Percentiles rank a stretch among this genome's conserved stretches.
phyloP scores from a whole-genome alignment of 2,329 filamentous ascomycete genomes.

The Diplodia mutila region DNA sequence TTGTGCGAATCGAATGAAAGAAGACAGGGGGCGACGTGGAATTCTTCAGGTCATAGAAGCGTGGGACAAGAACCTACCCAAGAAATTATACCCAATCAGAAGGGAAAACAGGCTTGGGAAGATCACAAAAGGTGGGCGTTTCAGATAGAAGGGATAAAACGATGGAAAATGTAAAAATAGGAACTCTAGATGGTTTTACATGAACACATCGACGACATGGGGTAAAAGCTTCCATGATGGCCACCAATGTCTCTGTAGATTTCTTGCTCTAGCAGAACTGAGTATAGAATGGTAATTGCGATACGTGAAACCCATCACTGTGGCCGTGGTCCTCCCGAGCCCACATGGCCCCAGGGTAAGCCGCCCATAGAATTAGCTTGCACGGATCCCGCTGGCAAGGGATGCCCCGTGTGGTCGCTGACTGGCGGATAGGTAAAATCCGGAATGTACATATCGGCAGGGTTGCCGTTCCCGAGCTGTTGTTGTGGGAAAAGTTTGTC shows the following conservation, averaged over 20 bases:
- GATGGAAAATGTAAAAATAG: not conserved
- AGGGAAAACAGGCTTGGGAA: not conserved
- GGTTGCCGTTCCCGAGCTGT: constrained; percentile 30
- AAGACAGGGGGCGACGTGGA: not conserved
- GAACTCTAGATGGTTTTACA: constrained; percentile 4
- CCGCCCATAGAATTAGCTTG: not conserved
- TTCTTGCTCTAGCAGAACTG: not conserved
- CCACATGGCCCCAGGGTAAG: constrained; percentile 11
- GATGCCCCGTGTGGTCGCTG: not conserved
- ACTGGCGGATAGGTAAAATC: constrained; percentile 40
- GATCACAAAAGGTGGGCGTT: not conserved
- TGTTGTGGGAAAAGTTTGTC: constrained; percentile 49
- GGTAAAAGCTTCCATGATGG: not conserved
- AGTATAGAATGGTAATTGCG: not conserved
- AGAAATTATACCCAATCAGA: constrained; percentile 1
- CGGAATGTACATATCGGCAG: constrained; percentile 38
- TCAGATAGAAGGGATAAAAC: not conserved
- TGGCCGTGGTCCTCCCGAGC: not conserved
- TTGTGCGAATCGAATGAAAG: not conserved
- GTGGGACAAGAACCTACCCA: not conserved
- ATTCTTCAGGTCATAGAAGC: not conserved
- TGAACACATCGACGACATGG: not conserved
- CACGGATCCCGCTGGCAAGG: not conserved
- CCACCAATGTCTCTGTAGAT: not conserved
- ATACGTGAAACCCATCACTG: not conserved